Evolutionary conservation across 202 grass and related monocot species (phyloP), one percentile per base, ranked within the genome.

Genomic region (Carex arenaria): DNA sequence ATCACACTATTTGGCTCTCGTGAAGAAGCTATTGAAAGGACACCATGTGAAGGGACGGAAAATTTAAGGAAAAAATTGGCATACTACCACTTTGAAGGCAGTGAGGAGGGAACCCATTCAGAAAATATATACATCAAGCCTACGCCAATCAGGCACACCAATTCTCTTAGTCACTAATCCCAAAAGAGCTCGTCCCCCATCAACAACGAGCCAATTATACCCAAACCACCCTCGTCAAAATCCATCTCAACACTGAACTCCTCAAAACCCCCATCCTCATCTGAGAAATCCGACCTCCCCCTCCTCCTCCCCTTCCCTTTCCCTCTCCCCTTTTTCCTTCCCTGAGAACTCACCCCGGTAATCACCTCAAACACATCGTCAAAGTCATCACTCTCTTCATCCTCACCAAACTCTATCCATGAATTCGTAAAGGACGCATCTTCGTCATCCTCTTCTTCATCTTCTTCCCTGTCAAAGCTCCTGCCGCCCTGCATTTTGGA

Each of bases 311-410:
- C 30, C 32, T 18, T 78, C 3, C 20, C 26, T 0, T 19, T 51
- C 7, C 60, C 34, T 4, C 43, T 67, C 22, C 64, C 11, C 30
- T 14, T 82, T 67, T 17, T 15, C 31, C 19, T 83, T n/a, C 43
- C 82, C 52, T 45, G 6, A 7, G 80, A 53, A 17, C 49, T 69
- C 23, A 38, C 80, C 26, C 80, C 80, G 10, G 54, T 69, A 20
- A 82, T 82, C 49, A 56, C 26, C 80, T 67, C 38, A 68, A 82
- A 17, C 26, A 82, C 80, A 18, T 59, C 73, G 8, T 85, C 77
- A 10, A 87, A 15, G 23, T 72, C 78, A 63, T 79, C 79, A 17
- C 86, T 87, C 51, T 85, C 89, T 59, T 75, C 86, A 55, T 95
- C 90, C 61, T 91, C 65, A 56, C 83, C 80, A 56, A 81, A 28